These are phyloP conservation scores for Cicer cuneatum DNA, from an alignment of 306 rosid species.

Conservation along the genomic window DNA sequence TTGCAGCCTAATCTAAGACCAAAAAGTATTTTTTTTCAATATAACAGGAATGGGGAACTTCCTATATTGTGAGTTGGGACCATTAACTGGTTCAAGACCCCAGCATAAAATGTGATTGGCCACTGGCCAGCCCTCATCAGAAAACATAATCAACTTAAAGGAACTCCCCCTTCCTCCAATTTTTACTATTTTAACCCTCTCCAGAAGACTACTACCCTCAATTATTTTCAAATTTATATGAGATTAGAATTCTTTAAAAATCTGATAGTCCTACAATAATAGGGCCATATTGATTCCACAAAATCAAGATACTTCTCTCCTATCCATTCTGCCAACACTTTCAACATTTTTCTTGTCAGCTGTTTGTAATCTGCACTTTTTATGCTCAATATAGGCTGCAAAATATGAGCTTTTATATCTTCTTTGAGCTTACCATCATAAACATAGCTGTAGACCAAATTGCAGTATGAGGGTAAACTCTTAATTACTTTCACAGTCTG, in stretches of 20 bases:
- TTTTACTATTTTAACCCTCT: slow-evolving; percentile 32
- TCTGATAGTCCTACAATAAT: slow-evolving; percentile 76
- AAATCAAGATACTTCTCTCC: slow-evolving; percentile 73
- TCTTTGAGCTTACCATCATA: slow-evolving; percentile 68
- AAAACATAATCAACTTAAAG: slow-evolving; percentile 14
- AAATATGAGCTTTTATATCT: slow-evolving; percentile 51
- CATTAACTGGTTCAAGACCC: slow-evolving; percentile 50
- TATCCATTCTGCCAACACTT: slow-evolving; percentile 59
- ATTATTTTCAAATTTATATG: slow-evolving; percentile 51
- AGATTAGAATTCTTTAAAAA: slow-evolving; percentile 84
- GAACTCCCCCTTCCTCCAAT: background rate
- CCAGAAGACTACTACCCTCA: slow-evolving; percentile 43
- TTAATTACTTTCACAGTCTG: slow-evolving; percentile 62
- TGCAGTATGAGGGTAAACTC: slow-evolving; percentile 66
- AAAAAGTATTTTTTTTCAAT: slow-evolving; percentile 38
- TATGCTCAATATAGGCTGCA: slow-evolving; percentile 61
- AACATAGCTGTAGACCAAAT: slow-evolving; percentile 54
- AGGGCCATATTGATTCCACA: slow-evolving; percentile 87
- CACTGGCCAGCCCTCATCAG: slow-evolving; percentile 3
- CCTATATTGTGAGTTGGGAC: slow-evolving; percentile 48
- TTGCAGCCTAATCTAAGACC: slow-evolving; percentile 49
- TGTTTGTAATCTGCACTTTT: slow-evolving; percentile 68
- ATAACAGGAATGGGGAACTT: slow-evolving; percentile 52
- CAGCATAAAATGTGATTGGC: slow-evolving; percentile 59
- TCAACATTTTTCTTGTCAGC: slow-evolving; percentile 58